A percentile compares a stretch with the other conserved stretches of the same genome.
Evolutionary conservation across 2,329 filamentous ascomycete species (phyloP).

Genomic region (Tolypocladium pustulatum): DNA sequence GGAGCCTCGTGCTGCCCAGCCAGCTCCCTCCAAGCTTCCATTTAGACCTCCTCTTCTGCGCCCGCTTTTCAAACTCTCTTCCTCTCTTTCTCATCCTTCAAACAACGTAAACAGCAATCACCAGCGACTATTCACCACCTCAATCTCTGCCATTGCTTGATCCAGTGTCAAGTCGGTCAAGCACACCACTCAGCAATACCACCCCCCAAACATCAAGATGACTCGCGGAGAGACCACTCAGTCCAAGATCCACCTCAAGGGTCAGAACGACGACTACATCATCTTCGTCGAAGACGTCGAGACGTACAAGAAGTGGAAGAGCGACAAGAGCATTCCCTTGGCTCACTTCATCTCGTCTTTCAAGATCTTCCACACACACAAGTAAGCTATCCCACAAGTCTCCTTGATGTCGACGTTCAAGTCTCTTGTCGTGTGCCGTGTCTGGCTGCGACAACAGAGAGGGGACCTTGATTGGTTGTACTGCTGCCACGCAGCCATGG

Average conservation of each 20-base stretch:
- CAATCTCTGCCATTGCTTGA: not conserved
- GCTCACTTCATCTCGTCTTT: slow-evolving; percentile 78
- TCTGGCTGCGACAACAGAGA: not conserved
- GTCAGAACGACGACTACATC: slow-evolving; percentile 48
- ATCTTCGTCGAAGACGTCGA: slow-evolving; percentile 50
- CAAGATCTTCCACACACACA: slow-evolving; percentile 83
- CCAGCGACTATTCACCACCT: not conserved
- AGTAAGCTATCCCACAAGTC: slow-evolving; percentile 46
- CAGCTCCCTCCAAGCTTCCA: not conserved
- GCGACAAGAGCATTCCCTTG: slow-evolving; percentile 67
- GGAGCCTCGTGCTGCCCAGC: slow-evolving; percentile 1
- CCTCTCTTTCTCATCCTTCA: not conserved
- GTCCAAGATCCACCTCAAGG: slow-evolving; percentile 81
- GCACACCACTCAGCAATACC: not conserved
- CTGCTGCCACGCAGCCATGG: not conserved
- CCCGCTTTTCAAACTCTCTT: not conserved
- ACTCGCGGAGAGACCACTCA: slow-evolving; percentile 59
- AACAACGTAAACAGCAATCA: not conserved
- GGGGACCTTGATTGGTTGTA: not conserved
- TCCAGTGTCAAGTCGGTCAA: not conserved
- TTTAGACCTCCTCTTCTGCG: not conserved
- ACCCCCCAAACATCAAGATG: slow-evolving; percentile 38
- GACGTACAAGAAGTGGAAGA: slow-evolving; percentile 70
- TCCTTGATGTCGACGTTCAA: not conserved
- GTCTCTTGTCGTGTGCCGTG: not conserved